phyloP scores from a whole-genome alignment of 371 early-diverging fungal species.

The Apophysomyces variabilis region DNA sequence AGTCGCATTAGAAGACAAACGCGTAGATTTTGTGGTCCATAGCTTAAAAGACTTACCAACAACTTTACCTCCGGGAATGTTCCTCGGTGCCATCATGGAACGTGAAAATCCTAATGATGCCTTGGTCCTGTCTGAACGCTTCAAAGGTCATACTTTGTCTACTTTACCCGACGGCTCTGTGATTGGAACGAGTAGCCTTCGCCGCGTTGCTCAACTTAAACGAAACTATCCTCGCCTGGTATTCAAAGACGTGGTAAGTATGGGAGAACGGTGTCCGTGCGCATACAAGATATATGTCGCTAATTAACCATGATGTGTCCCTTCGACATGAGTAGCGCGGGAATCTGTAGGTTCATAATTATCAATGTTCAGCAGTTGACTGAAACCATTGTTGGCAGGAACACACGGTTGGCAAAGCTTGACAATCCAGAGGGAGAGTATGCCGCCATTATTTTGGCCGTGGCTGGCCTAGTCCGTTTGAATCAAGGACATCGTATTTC shows the following conservation, averaged over 20 bases:
- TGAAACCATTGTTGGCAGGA: conserved; percentile 35
- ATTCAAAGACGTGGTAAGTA: conserved; percentile 82
- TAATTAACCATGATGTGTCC: too few species aligned
- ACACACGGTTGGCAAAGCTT: conserved; percentile 91
- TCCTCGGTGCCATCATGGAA: conserved; percentile 81
- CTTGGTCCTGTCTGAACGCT: conserved; percentile 62
- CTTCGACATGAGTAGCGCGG: conserved; percentile 32
- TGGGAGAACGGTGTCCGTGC: too few species aligned
- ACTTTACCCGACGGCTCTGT: conserved; percentile 80
- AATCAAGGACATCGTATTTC: conserved; percentile 75
- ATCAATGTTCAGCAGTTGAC: too few species aligned
- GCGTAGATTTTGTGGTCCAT: conserved; percentile 91
- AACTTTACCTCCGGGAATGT: conserved; percentile 82
- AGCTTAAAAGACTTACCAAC: conserved; percentile 96
- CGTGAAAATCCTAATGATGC: conserved; percentile 92
- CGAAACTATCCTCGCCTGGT: conserved; percentile 77
- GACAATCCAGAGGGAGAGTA: conserved; percentile 78
- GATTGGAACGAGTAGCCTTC: conserved; percentile 91
- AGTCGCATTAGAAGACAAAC: conserved; percentile 69
- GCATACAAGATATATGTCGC: too few species aligned
- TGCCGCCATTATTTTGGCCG: conserved; percentile 86
- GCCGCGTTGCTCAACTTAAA: conserved; percentile 89
- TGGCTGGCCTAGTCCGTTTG: conserved; percentile 84
- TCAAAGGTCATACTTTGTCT: conserved; percentile 46
- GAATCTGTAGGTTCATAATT: conserved; percentile 39